Percentiles rank a stretch among this genome's conserved stretches.
These are phyloP conservation scores for Dipteronia sinensis DNA, from an alignment of 345 rosid genomes.

Conservation along the genomic window DNA sequence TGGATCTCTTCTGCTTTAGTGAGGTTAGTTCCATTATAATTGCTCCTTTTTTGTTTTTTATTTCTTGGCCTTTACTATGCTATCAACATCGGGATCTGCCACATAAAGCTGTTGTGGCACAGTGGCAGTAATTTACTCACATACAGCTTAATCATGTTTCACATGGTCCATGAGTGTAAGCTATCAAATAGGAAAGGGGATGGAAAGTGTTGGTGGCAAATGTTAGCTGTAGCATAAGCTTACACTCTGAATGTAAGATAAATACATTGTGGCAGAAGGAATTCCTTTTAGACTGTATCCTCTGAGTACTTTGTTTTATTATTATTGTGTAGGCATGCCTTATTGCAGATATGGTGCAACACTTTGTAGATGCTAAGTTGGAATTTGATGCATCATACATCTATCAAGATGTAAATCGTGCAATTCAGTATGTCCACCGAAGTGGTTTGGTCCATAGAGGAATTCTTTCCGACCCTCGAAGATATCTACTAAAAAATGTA, in stretches of 20 bases:
- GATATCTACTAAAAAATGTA: constrained; percentile 83
- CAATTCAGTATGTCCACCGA: constrained; percentile 93
- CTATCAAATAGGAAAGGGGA: not conserved
- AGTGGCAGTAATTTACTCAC: not conserved
- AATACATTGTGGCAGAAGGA: not conserved
- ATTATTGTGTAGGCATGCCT: constrained; percentile 73
- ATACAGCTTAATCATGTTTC: not conserved
- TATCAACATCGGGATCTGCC: not conserved
- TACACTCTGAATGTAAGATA: not conserved
- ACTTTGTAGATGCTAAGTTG: constrained; percentile 88
- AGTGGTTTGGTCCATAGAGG: constrained; percentile 94
- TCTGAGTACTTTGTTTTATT: constrained; percentile 1
- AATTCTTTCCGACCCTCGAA: constrained; percentile 80
- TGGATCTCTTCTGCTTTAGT: constrained; percentile 99
- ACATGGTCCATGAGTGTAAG: not conserved
- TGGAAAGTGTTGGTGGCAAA: not conserved
- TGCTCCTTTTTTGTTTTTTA: constrained; percentile 6
- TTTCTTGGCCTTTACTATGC: not conserved
- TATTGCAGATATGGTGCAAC: constrained; percentile 90
- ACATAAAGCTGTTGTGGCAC: not conserved
- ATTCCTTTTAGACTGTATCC: not conserved
- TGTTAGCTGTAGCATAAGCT: not conserved
- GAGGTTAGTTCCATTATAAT: constrained; percentile 56
- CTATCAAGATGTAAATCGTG: constrained; percentile 87
- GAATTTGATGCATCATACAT: constrained; percentile 95